A percentile compares a stretch with the other conserved stretches of the same genome.
phyloP scores from a whole-genome alignment of 371 early-diverging fungal genomes.

The Paramicrosporidium saccamoebae region DNA sequence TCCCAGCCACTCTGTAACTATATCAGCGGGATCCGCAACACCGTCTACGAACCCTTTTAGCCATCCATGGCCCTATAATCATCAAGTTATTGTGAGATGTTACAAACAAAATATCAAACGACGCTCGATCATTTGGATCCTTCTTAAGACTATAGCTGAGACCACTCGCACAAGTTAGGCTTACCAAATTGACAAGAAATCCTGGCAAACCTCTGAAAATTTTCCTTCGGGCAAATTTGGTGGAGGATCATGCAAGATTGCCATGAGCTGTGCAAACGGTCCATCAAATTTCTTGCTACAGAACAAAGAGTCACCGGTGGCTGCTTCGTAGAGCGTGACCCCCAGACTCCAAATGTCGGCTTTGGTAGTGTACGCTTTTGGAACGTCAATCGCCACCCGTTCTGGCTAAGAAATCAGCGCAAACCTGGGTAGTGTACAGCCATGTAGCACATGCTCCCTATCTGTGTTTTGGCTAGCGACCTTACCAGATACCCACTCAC shows the following conservation, averaged over 20 bases:
- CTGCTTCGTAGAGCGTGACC: conserved; percentile 63
- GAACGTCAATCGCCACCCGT: conserved; percentile 19
- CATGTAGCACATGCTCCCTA: conserved; percentile 81
- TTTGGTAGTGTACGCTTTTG: conserved; percentile 23
- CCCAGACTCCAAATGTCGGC: conserved; percentile 74
- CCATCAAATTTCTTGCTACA: conserved; percentile 16
- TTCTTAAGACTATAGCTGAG: conserved; percentile 22
- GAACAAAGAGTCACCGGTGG: conserved; percentile 50
- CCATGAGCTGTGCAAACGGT: conserved; percentile 53
- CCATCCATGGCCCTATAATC: no score
- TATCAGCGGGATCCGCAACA: no score
- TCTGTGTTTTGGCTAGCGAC: conserved; percentile 66
- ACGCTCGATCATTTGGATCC: conserved; percentile 24
- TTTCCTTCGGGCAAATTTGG: conserved; percentile 22
- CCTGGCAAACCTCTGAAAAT: conserved; percentile 28
- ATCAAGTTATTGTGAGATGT: no score
- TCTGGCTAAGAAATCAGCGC: conserved; percentile 28
- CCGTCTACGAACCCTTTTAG: no score
- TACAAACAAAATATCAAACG: conserved; percentile 21
- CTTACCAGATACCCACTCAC: conserved; percentile 53
- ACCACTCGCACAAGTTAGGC: conserved; percentile 1
- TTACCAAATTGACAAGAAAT: conserved; percentile 38
- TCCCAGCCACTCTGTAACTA: no score
- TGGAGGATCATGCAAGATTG: conserved; percentile 43
- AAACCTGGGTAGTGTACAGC: no score